A percentile compares a stretch with the other conserved stretches of the same genome.
Conservation (phyloP, 2,329 filamentous ascomycete genomes). For the Colletotrichum sp. region DNA sequence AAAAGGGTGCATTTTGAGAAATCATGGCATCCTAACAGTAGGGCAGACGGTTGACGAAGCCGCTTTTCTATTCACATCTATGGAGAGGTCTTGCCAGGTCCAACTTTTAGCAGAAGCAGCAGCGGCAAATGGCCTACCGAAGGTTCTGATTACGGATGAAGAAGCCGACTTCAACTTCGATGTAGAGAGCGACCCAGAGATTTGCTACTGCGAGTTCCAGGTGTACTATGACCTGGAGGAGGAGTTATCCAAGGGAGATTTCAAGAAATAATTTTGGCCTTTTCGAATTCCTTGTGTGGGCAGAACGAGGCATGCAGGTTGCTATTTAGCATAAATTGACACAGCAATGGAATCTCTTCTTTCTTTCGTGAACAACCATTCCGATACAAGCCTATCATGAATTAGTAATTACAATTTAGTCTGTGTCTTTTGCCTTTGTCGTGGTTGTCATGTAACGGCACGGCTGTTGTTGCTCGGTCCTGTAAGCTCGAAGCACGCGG, state of each 20-base stretch:
- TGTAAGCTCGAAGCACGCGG: background rate
- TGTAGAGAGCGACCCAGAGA: slow-evolving; percentile 21
- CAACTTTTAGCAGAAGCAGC: slow-evolving; percentile 68
- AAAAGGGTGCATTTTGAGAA: slow-evolving; percentile 69
- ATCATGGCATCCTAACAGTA: slow-evolving; percentile 74
- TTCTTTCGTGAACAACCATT: background rate
- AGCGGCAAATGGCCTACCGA: slow-evolving; percentile 31
- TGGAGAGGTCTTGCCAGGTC: slow-evolving; percentile 70
- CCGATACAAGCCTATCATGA: background rate
- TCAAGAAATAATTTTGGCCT: background rate
- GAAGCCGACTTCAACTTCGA: slow-evolving; percentile 39
- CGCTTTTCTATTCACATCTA: slow-evolving; percentile 69
- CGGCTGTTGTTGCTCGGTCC: background rate
- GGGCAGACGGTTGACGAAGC: slow-evolving; percentile 76
- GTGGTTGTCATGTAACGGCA: background rate
- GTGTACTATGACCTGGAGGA: slow-evolving; percentile 23
- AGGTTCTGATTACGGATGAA: slow-evolving; percentile 44
- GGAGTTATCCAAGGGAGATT: slow-evolving; percentile 7
- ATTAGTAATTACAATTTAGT: background rate
- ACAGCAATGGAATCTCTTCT: background rate
- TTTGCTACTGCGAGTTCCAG: slow-evolving; percentile 24
- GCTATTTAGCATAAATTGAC: background rate
- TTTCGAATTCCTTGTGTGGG: background rate
- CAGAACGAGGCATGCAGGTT: background rate
- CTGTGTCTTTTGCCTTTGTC: background rate